Evolutionary conservation across 768 basidiomycete genomes (phyloP).

Genomic region (Udeniomyces megalosporus): DNA sequence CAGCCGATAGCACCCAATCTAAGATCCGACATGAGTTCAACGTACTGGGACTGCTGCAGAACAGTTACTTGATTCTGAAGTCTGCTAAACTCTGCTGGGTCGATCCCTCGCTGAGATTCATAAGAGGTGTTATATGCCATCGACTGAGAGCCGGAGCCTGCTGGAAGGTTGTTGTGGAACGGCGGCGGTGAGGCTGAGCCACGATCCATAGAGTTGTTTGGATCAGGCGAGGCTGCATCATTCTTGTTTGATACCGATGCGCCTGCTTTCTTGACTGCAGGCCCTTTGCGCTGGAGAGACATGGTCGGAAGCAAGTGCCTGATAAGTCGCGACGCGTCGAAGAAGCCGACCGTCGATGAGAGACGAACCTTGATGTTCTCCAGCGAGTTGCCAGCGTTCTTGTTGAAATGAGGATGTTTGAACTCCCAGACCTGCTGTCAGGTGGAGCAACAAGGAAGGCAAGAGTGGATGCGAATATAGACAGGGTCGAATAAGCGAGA

Average conservation of each 20-base stretch:
- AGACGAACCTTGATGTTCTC: constrained; percentile 41
- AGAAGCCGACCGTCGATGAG: background rate
- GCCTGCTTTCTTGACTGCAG: constrained; percentile 13
- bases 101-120: background rate
- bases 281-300: constrained; percentile 13
- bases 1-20: too few species aligned
- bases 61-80: constrained; percentile 2
- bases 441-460: background rate
- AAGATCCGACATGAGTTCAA: background rate
- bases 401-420: constrained; percentile 39
- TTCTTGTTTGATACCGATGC: background rate
- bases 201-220: too few species aligned
- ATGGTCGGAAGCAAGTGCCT: background rate
- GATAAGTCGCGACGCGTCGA: background rate
- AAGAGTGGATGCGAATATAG: background rate
- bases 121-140: background rate
- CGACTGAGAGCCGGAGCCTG: background rate
- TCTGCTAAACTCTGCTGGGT: background rate
- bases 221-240: background rate
- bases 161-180: background rate
- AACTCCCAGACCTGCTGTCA: constrained; percentile 33
- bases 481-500: background rate
- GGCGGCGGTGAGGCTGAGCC: background rate
- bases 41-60: constrained; percentile 7
- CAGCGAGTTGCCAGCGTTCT: constrained; percentile 40